A percentile compares a stretch with the other conserved stretches of the same genome.
Conservation (phyloP, 2,329 filamentous ascomycete species). For the Talaromyces sp. region DNA sequence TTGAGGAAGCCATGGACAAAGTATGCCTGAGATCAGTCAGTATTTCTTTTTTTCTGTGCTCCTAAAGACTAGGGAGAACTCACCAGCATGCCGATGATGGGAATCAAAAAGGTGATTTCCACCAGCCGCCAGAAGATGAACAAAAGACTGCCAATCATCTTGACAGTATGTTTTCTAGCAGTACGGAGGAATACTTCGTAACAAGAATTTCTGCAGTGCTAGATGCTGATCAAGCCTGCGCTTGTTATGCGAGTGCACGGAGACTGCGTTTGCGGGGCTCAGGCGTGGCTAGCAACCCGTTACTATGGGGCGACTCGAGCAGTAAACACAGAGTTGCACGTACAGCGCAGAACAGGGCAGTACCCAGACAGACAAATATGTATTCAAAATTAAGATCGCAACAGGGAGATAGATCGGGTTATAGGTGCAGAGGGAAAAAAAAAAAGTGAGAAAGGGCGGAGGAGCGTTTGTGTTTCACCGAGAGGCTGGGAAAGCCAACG, state of each 20-base stretch:
- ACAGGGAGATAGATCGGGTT: not conserved
- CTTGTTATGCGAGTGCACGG: not conserved
- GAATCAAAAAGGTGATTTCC: slow-evolving; percentile 58
- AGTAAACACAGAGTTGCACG: not conserved
- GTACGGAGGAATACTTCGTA: too few species aligned
- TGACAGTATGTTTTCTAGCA: slow-evolving; percentile 14
- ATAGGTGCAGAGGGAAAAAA: slow-evolving; percentile 1
- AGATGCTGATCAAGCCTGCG: not conserved
- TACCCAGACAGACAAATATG: not conserved
- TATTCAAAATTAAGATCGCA: not conserved
- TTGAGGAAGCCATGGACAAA: slow-evolving; percentile 57
- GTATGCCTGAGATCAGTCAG: slow-evolving; percentile 39
- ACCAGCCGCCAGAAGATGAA: slow-evolving; percentile 58
- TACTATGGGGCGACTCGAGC: not conserved
- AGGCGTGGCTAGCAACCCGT: not conserved
- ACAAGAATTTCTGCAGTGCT: not conserved
- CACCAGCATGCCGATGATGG: slow-evolving; percentile 58
- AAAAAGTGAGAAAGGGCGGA: not conserved
- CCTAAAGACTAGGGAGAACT: slow-evolving; percentile 13
- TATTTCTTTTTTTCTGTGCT: not conserved
- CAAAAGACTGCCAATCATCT: slow-evolving; percentile 50
- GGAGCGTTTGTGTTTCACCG: not conserved
- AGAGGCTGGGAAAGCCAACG: slow-evolving; percentile 7
- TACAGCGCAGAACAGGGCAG: not conserved
- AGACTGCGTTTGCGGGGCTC: not conserved